phyloP scores from a whole-genome alignment of 495 filamentous ascomycete genomes.

The Daldinia childiae region DNA sequence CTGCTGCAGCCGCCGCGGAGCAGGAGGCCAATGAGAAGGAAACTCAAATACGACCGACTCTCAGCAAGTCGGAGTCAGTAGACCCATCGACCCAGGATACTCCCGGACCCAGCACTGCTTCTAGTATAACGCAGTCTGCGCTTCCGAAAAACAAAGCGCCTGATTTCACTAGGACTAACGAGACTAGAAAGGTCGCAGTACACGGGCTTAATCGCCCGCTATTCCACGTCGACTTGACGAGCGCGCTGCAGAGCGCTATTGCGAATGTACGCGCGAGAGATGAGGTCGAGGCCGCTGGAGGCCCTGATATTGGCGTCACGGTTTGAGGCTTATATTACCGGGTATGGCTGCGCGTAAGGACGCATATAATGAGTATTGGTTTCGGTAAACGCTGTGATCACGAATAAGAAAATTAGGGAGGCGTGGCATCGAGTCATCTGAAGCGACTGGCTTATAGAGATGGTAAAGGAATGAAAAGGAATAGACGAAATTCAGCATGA shows the following conservation, averaged over 20 bases:
- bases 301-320: constrained; percentile 31
- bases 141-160: constrained; percentile 32
- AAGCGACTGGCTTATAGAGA: neutral
- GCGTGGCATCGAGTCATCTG: neutral
- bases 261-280: constrained; percentile 71
- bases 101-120: constrained; percentile 43
- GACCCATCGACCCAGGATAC: constrained; percentile 37
- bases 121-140: constrained; percentile 39
- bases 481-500: neutral
- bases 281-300: constrained; percentile 42
- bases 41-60: constrained; percentile 47
- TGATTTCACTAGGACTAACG: constrained; percentile 15
- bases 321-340: constrained; percentile 10
- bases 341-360: neutral
- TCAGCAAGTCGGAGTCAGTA: constrained; percentile 30
- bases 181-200: constrained; percentile 65
- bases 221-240: constrained; percentile 95
- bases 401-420: neutral
- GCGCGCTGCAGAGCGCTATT: constrained; percentile 88
- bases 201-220: constrained; percentile 88
- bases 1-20: constrained; percentile 67
- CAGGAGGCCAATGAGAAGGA: constrained; percentile 69
- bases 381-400: neutral
- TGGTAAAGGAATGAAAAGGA: neutral
- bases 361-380: neutral